Percentiles rank a stretch among this genome's conserved stretches.
These are phyloP conservation scores for Aschersonia sp. DNA, from an alignment of 2,329 filamentous ascomycete genomes.

Conservation along the genomic window DNA sequence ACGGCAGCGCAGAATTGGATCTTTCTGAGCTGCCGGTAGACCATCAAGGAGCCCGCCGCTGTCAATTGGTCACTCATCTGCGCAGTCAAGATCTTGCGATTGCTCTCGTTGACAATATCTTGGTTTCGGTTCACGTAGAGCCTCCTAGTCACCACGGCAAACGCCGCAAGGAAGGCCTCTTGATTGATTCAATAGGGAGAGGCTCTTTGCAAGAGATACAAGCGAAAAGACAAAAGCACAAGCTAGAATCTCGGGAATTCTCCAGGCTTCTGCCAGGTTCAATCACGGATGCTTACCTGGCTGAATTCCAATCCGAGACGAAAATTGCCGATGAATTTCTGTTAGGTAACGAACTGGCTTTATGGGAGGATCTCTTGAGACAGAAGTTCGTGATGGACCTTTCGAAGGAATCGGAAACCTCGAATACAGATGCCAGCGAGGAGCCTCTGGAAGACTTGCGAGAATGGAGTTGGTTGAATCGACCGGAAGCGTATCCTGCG, in stretches of 20 bases:
- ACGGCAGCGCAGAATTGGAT: slow-evolving; percentile 31
- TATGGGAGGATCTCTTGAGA: slow-evolving; percentile 36
- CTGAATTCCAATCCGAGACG: slow-evolving; percentile 27
- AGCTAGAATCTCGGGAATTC: slow-evolving; percentile 17
- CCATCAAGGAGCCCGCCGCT: slow-evolving; percentile 18
- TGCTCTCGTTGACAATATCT: slow-evolving; percentile 44
- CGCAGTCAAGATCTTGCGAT: slow-evolving; percentile 51
- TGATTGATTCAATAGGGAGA: slow-evolving; percentile 62
- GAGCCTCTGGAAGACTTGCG: slow-evolving; percentile 13
- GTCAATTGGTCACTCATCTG: slow-evolving; percentile 44
- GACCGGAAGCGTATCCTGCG: slow-evolving; percentile 30
- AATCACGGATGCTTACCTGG: slow-evolving; percentile 32
- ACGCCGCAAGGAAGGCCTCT: slow-evolving; percentile 44
- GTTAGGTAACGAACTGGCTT: slow-evolving; percentile 25
- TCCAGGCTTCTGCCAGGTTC: slow-evolving; percentile 30
- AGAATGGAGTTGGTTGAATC: slow-evolving; percentile 36
- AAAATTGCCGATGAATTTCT: slow-evolving; percentile 33
- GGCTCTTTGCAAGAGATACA: slow-evolving; percentile 30
- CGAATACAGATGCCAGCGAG: slow-evolving; percentile 8
- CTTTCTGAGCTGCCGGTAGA: slow-evolving; percentile 24
- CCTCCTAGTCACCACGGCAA: slow-evolving; percentile 39
- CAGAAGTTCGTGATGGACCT: slow-evolving; percentile 31
- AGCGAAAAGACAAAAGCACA: slow-evolving; percentile 17
- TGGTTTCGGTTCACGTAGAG: slow-evolving; percentile 58
- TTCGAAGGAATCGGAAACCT: slow-evolving; percentile 6